These are phyloP conservation scores for Mortierella sp. DNA, from an alignment of 371 early-diverging fungal species.

Conservation along the genomic window DNA sequence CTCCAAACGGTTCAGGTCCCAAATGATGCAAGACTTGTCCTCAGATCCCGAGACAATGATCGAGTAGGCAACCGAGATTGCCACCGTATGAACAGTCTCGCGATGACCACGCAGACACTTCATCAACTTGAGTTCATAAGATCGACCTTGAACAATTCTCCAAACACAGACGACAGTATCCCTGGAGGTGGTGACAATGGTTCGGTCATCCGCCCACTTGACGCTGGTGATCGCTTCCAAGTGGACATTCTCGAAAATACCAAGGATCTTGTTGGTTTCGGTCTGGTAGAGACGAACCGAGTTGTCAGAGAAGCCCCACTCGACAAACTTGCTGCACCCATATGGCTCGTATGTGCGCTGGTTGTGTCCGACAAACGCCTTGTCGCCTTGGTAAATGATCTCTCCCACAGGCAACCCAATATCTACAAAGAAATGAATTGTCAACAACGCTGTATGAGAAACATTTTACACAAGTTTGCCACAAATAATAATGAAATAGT, in stretches of 20 bases:
- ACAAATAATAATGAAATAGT: not conserved
- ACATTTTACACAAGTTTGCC: too few relatives aligned
- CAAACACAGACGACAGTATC: constrained; percentile 83
- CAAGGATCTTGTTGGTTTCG: constrained; percentile 73
- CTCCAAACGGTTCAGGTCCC: constrained; percentile 82
- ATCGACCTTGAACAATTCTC: constrained; percentile 61
- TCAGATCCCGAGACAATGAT: constrained; percentile 80
- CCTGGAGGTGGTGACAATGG: constrained; percentile 80
- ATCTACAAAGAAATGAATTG: constrained; percentile 43
- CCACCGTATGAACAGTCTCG: constrained; percentile 68
- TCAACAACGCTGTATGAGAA: not conserved
- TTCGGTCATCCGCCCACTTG: constrained; percentile 76
- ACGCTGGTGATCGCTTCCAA: constrained; percentile 76
- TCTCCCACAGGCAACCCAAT: constrained; percentile 70
- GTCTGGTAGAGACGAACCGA: constrained; percentile 74
- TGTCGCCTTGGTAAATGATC: constrained; percentile 68
- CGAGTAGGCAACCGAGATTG: constrained; percentile 77
- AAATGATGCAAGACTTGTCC: constrained; percentile 80
- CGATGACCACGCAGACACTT: constrained; percentile 80
- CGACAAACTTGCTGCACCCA: constrained; percentile 71
- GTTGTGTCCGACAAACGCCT: constrained; percentile 66
- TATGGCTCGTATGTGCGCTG: constrained; percentile 60
- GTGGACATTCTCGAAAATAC: constrained; percentile 82
- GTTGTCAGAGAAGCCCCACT: constrained; percentile 83
- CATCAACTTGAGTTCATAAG: constrained; percentile 67